These are phyloP conservation scores for Pythium myriotylum DNA, from an alignment of 352 stramenopile genomes.

Conservation along the genomic window DNA sequence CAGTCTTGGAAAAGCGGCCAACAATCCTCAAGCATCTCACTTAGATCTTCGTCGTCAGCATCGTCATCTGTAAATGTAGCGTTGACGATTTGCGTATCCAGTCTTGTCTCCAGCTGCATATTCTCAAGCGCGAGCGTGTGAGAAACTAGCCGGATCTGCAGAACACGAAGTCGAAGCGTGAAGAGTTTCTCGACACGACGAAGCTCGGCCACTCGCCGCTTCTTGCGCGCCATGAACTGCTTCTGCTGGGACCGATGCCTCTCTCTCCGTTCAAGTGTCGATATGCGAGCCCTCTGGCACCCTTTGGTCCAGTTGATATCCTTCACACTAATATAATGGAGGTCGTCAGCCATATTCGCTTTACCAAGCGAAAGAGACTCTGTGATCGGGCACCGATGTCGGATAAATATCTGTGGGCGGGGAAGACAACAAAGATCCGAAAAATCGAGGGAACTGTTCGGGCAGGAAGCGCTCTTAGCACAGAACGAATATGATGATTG, in stretches of 20 bases:
- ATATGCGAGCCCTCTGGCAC: slow-evolving; percentile 1
- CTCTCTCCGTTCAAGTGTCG: background rate
- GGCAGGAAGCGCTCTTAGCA: too few species aligned
- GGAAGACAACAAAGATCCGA: too few species aligned
- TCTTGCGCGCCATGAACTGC: slow-evolving; percentile 3
- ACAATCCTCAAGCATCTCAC: background rate
- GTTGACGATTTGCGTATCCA: background rate
- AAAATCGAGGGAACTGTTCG: too few species aligned
- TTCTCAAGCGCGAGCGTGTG: background rate
- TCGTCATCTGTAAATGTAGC: too few species aligned
- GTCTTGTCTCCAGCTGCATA: background rate
- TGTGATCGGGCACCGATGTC: too few species aligned
- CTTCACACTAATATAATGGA: slow-evolving; percentile 2
- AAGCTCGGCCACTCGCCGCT: background rate
- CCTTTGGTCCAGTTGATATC: slow-evolving; percentile 1
- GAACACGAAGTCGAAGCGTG: background rate
- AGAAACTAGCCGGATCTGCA: background rate
- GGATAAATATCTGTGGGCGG: too few species aligned
- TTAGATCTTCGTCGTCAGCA: background rate
- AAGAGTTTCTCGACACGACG: background rate
- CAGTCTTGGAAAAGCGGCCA: background rate
- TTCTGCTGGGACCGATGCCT: background rate
- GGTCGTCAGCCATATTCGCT: background rate
- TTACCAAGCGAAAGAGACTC: too few species aligned
- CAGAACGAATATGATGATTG: too few species aligned